Percentiles rank a stretch among this genome's conserved stretches.
These are phyloP conservation scores for Vanilla planifolia DNA, from an alignment of 106 monocot species.

Conservation along the genomic window DNA sequence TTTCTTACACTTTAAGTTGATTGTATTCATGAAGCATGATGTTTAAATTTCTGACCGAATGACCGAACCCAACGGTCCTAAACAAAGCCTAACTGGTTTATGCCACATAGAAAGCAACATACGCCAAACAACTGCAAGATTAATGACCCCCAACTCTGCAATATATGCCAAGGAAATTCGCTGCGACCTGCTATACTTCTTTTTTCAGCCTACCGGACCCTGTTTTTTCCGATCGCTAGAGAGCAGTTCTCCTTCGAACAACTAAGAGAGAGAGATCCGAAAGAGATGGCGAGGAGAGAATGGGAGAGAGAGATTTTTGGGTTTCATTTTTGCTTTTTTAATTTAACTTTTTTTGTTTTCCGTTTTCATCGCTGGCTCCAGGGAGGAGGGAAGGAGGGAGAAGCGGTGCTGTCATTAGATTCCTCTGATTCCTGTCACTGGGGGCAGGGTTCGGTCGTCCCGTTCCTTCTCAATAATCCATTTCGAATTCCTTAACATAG, in stretches of 20 bases:
- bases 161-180: no score
- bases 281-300: conserved; percentile 4
- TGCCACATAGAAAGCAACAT: no score
- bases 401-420: neutral
- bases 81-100: no score
- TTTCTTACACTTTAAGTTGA: no score
- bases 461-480: neutral
- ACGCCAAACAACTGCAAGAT: no score
- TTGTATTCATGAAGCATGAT: no score
- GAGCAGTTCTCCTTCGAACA: conserved; percentile 4
- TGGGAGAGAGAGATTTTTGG: neutral
- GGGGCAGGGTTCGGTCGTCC: neutral
- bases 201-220: no score
- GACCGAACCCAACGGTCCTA: no score
- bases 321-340: neutral
- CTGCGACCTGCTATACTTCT: no score
- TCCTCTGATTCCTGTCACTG: conserved; percentile 4
- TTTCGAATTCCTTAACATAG: neutral
- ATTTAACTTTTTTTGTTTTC: neutral
- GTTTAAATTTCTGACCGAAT: no score
- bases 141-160: no score
- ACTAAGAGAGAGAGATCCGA: conserved; percentile 4
- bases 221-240: no score
- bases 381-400: neutral
- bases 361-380: neutral